Base-by-base conservation (phyloP, 331 rosid genomes). In the Acacia concinna region DNA sequence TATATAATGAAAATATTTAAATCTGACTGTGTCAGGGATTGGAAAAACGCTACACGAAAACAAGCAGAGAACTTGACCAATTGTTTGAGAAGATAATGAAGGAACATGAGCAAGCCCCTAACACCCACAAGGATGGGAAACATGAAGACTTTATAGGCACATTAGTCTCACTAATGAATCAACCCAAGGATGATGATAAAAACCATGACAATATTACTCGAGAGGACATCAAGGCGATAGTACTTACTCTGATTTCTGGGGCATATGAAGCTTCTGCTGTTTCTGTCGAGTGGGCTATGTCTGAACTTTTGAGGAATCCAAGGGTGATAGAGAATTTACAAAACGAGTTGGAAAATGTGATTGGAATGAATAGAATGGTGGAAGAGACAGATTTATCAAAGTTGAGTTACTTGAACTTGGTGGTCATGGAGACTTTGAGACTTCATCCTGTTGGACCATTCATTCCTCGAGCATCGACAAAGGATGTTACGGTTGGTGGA, bases 401-500 rank as follows among this genome's bases (percentile, higher is more conserved):
- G 10, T n/a, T 52, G 60, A 52, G 8, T 52, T 52, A 52, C 60
- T 52, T 52, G 60, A 25, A 59, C 35, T 6, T 52, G 60, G 60
- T 52, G 12, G 28, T 52, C 13, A 54, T 21, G 15, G 63, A 54
- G 63, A 54, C 2, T 8, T 23, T 21, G 4, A 54, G 63, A 54
- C 31, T 54, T 31, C 4, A 54, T 54, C 31, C 63, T 21, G 6
- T 54, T 21, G 6, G 2, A 0, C 30, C 6, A 23, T 23, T 54
- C 15, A 21, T 54, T 28, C 31, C 31, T 8, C 15, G 31, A 54
- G 30, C 14, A 54, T 21, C 63, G 0, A 9, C 63, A 9, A 8
- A 54, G 30, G 63, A 54, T 54, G 14, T 21, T 54, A 8, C 3
- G 15, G 47, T 89, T 38, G 49, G 52, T 52, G 93, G 86, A 8